phyloP scores from a whole-genome alignment of 2,329 filamentous ascomycete genomes.

The Talaromyces sp. region DNA sequence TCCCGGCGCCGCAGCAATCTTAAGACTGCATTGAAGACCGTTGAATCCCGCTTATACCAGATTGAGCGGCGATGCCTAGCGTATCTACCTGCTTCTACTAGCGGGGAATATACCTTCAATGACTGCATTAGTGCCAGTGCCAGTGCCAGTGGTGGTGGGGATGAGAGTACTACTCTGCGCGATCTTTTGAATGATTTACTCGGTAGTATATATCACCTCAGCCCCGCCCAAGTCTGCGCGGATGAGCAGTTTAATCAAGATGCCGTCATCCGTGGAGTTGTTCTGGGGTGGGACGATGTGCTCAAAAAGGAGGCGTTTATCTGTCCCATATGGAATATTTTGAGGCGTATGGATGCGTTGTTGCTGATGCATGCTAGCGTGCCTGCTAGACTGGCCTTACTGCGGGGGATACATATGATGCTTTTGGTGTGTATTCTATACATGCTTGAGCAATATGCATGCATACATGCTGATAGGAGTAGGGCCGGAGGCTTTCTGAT shows the following conservation, averaged over 20 bases:
- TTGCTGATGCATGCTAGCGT: slow-evolving; percentile 1
- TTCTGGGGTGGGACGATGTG: background rate
- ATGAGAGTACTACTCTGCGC: background rate
- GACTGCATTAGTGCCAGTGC: background rate
- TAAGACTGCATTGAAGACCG: background rate
- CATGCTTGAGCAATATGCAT: background rate
- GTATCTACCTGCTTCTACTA: background rate
- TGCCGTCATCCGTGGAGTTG: background rate
- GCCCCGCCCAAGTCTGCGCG: background rate
- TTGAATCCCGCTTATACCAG: slow-evolving; percentile 4
- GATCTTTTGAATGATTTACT: slow-evolving; percentile 4
- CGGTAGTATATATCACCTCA: background rate
- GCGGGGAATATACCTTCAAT: background rate
- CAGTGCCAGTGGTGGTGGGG: background rate
- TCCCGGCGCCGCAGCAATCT: background rate
- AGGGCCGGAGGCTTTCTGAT: background rate
- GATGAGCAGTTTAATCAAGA: slow-evolving; percentile 3
- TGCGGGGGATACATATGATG: background rate
- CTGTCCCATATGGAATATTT: slow-evolving; percentile 5
- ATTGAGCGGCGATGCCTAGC: background rate
- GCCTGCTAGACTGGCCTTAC: background rate
- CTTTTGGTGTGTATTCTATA: slow-evolving; percentile 1
- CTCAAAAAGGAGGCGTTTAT: background rate
- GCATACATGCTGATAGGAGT: background rate
- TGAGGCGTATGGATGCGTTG: slow-evolving; percentile 1